Evolutionary conservation across 371 early-diverging fungal species (phyloP), one percentile per base, ranked within the genome.

Genomic region (Rhizopus arrhizus): DNA sequence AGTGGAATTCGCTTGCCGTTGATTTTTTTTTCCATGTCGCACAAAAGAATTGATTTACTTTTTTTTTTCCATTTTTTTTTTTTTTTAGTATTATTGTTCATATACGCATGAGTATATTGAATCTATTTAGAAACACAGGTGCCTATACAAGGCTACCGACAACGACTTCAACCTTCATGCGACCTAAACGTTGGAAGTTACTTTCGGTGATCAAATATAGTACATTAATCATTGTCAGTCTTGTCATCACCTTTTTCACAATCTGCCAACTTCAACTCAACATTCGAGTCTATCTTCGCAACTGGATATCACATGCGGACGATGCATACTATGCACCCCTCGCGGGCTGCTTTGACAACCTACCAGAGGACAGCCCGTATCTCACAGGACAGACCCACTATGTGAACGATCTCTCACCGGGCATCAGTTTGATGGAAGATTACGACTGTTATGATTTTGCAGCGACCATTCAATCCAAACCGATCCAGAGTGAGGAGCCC

Each of bases 381-480:
- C 22, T 61, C n/a, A 68, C 61, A 7, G 77, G 73, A 8, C 48
- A 61, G 15, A 47, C 51, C 22, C 61, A 68, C 22, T 75, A 75
- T 42, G 50, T 48, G 5, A 69, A 82, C 49, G 77, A 80, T 46
- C 62, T 82, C 10, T 58, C 75, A n/a, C 78, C 83, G 0, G 77
- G 79, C 47, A 63, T 78, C 13, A 69, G 72, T 32, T 42, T 82
- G 8, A 60, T 74, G 53, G 74, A 80, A 41, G 83, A 74, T 49
- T 78, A 69, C 29, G 83, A 82, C 52, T 82, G 83, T 53, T 82
- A 78, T 53, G 80, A 82, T 58, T 82, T 74, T 56, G 80, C 83
- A 16, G 69, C 74, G 0, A 76, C 76, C 2, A 77, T 82, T 31
- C 51, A 49, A 38, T 40, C 68, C 22, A 53, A 59, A 7, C 41